Percentiles rank a stretch among this genome's conserved stretches.
Conservation (phyloP, 2,329 filamentous ascomycete species). For the Exophiala phaeomuriformis region DNA sequence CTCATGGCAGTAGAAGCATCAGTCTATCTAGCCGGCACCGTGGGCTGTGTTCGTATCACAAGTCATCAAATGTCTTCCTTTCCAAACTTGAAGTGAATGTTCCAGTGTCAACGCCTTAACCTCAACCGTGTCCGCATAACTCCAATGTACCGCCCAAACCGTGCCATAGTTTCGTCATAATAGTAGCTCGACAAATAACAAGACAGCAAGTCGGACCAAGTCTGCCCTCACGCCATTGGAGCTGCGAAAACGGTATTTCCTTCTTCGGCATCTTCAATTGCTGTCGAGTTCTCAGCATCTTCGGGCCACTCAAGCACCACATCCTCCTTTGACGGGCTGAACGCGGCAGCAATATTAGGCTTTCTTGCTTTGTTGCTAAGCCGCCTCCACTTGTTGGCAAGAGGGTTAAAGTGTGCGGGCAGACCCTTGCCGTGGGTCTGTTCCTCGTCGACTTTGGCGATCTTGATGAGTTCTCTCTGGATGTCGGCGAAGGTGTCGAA, state of each 20-base stretch:
- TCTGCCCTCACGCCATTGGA: conserved; percentile 6
- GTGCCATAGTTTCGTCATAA: too few species aligned
- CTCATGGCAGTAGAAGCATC: not conserved
- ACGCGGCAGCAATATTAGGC: conserved; percentile 42
- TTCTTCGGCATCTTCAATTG: conserved; percentile 12
- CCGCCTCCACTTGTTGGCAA: conserved; percentile 61
- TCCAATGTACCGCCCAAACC: not conserved
- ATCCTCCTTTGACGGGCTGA: conserved; percentile 51
- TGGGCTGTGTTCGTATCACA: too few species aligned
- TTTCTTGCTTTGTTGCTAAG: conserved; percentile 51
- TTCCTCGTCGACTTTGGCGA: conserved; percentile 53
- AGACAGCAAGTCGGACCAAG: not conserved
- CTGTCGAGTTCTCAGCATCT: conserved; percentile 45
- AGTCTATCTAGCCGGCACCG: not conserved
- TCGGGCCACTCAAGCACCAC: conserved; percentile 59
- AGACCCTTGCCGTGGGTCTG: conserved; percentile 55
- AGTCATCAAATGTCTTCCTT: too few species aligned
- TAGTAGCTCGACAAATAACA: not conserved
- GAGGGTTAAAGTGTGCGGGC: conserved; percentile 57
- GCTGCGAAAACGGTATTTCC: conserved; percentile 13
- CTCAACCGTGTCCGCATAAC: not conserved
- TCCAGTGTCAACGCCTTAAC: not conserved
- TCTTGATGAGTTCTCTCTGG: conserved; percentile 51
- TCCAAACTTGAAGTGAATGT: too few species aligned
- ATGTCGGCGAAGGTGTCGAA: conserved; percentile 63